Base-by-base conservation (phyloP, 257 asterid species). In the Primulina eburnea region DNA sequence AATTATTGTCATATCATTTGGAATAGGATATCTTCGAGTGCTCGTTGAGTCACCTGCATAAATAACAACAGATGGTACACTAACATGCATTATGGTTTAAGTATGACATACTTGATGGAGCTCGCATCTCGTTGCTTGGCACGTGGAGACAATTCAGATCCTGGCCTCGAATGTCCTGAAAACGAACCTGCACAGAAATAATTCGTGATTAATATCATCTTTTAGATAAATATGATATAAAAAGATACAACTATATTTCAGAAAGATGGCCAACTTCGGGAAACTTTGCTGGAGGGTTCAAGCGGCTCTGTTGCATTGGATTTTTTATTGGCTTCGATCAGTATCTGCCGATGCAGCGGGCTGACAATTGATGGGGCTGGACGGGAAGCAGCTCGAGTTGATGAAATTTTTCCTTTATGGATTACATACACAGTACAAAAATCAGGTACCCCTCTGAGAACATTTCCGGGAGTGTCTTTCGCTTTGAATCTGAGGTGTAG, bases 351-450 rank as follows among this genome's bases (percentile, higher is more conserved):
- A 60, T 96, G 95, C 67, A 90, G 89, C 9, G 96, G 93, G 80
- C 82, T 85, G 60, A 78, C 75, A 62, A 83, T 76, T 21, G 83
- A 73, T 16, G 98, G 97, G 6, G 88, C 79, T 2, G 88, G 90
- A 17, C 96, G 92, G 2, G 88, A 67, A 11, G 98, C 92, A 43
- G 95, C 72, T 68, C 85, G 79, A 2, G 96, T 86, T 8, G 97
- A 80, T 6, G 87, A 77, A 64, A 90, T 84, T 86, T 93, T 93
- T 62, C 96, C 97, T 83, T 89, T 93, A 71, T 90, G 80, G 79
- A 93, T 87, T 56, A 87, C 76, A 79, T 84, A 90, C 64, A 85
- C 86, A 2, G 92, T 81, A 79, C 98, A 93, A 77, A 84, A 92
- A 73, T 92, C 97, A 0, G 98, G 97, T 52, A 81, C 86, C 7